Base-by-base conservation (phyloP, 768 basidiomycete species). In the Kwoniella sp. region DNA sequence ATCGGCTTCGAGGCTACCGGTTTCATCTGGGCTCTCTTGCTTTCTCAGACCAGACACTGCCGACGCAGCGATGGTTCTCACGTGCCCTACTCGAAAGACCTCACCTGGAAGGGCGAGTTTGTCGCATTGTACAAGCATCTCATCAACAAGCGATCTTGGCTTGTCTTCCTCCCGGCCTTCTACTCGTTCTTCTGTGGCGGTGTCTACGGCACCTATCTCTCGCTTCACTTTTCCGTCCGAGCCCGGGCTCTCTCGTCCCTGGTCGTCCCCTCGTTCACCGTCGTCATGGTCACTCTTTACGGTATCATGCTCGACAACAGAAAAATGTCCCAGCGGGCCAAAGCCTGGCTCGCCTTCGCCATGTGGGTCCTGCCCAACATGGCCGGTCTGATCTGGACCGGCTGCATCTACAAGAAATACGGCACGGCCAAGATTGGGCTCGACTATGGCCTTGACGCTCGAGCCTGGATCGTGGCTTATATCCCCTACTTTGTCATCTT, bases 191-290 rank as follows among this genome's bases (percentile, higher is more conserved):
- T 60, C 36, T 57, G 53, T 46, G 55, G 59, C 19, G 59, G 55
- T 37, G 42, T 50, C 3, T 40, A 32, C 19, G 42, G 32, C 10
- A 57, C 50, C 5, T 62, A 62, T 41, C 60, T 62, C 33, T 37
- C 57, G 5, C 25, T 29, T 12, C 50, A 46, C 42, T 62, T 62
- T 33, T 41, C 52, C 20, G 60, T 62, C 19, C 50, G 62, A 11
- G 50, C 54, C 10, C 42, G 57, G 31, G 51, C 59, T 2, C 37
- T 67, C 7, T 67, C 65, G 4, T 63, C 62, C 14, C 34, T 67
- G 25, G 51, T 67, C 47, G 26, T 41, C n/a, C 60, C 60, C 5
- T 26, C 37, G 19, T 22, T 17, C 29, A 46, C 42, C 40, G 54
- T 61, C 37, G 34, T 53, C 31, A 50, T 50, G 37, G 48, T 47